A percentile compares a stretch with the other conserved stretches of the same genome.
These are phyloP conservation scores for Curvularia sp. DNA, from an alignment of 2,329 filamentous ascomycete species.

Conservation along the genomic window DNA sequence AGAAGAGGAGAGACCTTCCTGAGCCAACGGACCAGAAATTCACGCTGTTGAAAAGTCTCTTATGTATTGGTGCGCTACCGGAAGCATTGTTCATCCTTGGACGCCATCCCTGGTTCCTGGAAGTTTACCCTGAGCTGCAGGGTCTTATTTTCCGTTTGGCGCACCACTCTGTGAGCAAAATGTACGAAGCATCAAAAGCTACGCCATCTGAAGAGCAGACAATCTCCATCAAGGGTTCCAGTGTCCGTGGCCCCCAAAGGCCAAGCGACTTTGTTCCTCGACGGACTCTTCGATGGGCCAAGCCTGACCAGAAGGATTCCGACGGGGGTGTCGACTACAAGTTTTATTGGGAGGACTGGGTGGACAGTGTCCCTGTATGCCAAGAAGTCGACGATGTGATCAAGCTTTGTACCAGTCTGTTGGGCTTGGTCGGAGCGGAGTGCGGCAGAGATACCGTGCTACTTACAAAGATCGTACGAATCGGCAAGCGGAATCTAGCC, in stretches of 20 bases:
- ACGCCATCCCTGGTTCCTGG: conserved; percentile 89
- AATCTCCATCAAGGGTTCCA: conserved; percentile 50
- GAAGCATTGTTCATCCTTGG: conserved; percentile 93
- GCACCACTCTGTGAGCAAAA: conserved; percentile 79
- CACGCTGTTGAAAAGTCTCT: conserved; percentile 78
- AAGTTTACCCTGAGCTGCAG: conserved; percentile 81
- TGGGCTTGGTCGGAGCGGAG: conserved; percentile 86
- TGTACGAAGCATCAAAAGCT: conserved; percentile 66
- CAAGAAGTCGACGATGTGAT: conserved; percentile 92
- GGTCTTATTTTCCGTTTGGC: conserved; percentile 85
- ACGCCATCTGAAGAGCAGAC: conserved; percentile 52
- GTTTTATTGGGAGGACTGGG: conserved; percentile 98
- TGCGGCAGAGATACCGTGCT: conserved; percentile 84
- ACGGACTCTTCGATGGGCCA: conserved; percentile 81
- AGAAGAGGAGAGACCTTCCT: conserved; percentile 62
- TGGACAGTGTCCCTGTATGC: conserved; percentile 89
- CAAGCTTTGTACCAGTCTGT: conserved; percentile 79
- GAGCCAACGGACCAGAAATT: conserved; percentile 90
- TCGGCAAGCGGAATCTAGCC: conserved; percentile 77
- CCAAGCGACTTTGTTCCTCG: conserved; percentile 63
- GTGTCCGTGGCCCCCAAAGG: conserved; percentile 68
- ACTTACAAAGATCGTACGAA: conserved; percentile 81
- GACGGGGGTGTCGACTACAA: conserved; percentile 79
- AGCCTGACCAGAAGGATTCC: conserved; percentile 77
- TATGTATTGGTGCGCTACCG: conserved; percentile 90